Evolutionary conservation across 306 rosid genomes (phyloP).

Genomic region (Astragalus membranaceus): DNA sequence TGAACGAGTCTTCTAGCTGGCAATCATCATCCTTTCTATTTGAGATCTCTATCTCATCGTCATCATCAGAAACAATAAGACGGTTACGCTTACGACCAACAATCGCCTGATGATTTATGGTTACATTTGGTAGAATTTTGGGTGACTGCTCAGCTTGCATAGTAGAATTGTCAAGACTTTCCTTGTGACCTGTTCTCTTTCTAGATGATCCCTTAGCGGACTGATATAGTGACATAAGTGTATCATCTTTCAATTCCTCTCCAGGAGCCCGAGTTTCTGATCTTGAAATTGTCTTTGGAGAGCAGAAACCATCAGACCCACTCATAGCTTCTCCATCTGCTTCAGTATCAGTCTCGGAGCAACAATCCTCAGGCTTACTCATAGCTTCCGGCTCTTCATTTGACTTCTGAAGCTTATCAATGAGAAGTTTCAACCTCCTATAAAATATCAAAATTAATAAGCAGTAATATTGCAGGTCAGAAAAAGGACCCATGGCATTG

Average conservation of each 20-base stretch:
- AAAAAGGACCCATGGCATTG: background rate
- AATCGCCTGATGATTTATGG: conserved; percentile 30
- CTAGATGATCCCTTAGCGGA: conserved; percentile 38
- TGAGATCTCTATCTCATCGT: conserved; percentile 40
- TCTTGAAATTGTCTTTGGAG: conserved; percentile 26
- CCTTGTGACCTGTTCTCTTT: conserved; percentile 27
- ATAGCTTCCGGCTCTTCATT: conserved; percentile 33
- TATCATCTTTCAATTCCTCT: conserved; percentile 49
- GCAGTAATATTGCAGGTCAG: conserved; percentile 1
- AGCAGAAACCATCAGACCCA: conserved; percentile 30
- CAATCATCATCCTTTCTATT: conserved; percentile 30
- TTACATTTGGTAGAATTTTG: conserved; percentile 33
- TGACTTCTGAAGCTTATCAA: conserved; percentile 51
- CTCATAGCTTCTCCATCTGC: conserved; percentile 17
- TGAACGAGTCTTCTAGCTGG: conserved; percentile 37
- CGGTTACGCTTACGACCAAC: conserved; percentile 58
- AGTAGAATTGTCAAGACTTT: conserved; percentile 23
- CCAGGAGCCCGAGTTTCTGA: conserved; percentile 29
- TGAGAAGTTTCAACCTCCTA: conserved; percentile 69
- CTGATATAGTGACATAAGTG: conserved; percentile 38
- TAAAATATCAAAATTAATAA: conserved; percentile 20
- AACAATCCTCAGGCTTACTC: conserved; percentile 39
- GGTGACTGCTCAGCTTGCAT: conserved; percentile 33
- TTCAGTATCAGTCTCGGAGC: conserved; percentile 85
- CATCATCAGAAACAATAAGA: conserved; percentile 65